Conservation (phyloP, 176 grass and related monocot genomes). For the Coix lacrymajobi region DNA sequence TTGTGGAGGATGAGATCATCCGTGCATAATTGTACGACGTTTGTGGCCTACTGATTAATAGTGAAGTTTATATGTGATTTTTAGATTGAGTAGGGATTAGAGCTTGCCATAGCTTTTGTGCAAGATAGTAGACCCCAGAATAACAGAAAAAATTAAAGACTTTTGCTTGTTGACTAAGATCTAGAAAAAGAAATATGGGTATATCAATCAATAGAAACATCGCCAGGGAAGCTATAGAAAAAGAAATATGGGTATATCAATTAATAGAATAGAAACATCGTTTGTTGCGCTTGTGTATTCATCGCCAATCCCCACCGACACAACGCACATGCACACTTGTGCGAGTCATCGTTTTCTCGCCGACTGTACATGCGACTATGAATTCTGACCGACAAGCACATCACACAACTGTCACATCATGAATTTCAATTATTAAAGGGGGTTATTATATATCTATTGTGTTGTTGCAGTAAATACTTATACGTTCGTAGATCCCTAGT, state of each 20-base stretch:
- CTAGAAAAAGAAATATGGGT: constrained; percentile 13
- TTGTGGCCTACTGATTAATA: not conserved
- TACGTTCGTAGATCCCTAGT: not conserved
- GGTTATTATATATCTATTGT: not conserved
- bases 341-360: not conserved
- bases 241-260: not conserved
- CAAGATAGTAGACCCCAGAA: not conserved
- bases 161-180: not conserved
- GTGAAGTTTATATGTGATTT: not conserved
- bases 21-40: not conserved
- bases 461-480: not conserved
- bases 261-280: too few species aligned
- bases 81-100: not conserved
- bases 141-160: not conserved
- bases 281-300: constrained; percentile 9
- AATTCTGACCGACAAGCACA: not conserved
- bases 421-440: not conserved
- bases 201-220: too few species aligned
- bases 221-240: not conserved
- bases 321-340: not conserved
- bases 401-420: not conserved
- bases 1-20: not conserved
- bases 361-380: not conserved
- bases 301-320: constrained; percentile 24
- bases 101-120: not conserved